A percentile compares a stretch with the other conserved stretches of the same genome.
Conservation (phyloP, 106 monocot species). For the Apostasia shenzhenica region DNA sequence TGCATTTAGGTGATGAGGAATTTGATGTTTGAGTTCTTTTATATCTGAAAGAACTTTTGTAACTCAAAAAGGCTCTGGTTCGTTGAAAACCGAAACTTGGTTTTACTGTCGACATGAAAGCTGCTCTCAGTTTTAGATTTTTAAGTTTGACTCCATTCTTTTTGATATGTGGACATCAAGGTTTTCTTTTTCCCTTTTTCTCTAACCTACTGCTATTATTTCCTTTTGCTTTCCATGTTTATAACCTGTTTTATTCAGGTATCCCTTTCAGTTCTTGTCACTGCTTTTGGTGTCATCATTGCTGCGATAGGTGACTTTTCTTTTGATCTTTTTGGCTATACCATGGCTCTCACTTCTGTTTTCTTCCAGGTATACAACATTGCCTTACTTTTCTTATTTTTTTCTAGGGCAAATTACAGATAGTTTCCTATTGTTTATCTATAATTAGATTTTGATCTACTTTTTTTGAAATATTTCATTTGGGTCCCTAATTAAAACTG, state of each 20-base stretch:
- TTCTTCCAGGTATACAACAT: slow-evolving; percentile 74
- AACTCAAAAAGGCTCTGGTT: too few species aligned
- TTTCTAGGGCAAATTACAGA: too few species aligned
- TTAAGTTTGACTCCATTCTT: too few species aligned
- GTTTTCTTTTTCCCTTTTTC: too few species aligned
- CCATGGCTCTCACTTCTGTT: slow-evolving; percentile 85
- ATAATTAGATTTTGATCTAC: background rate
- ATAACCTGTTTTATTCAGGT: slow-evolving; percentile 40
- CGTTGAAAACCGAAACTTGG: too few species aligned
- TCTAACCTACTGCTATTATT: too few species aligned
- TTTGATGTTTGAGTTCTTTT: too few species aligned
- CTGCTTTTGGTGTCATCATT: slow-evolving; percentile 77
- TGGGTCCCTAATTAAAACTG: background rate
- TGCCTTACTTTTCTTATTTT: background rate
- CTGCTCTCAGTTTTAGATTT: too few species aligned
- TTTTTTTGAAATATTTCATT: background rate
- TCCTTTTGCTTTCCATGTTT: background rate
- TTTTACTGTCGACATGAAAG: too few species aligned
- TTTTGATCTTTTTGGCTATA: slow-evolving; percentile 91
- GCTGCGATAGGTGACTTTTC: slow-evolving; percentile 93
- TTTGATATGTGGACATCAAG: too few species aligned
- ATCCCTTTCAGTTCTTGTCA: slow-evolving; percentile 73
- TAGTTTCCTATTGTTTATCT: background rate
- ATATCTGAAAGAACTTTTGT: too few species aligned
- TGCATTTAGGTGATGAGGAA: too few species aligned